phyloP scores from a whole-genome alignment of 2,329 filamentous ascomycete species.

The Sporothrix brasiliensis region DNA sequence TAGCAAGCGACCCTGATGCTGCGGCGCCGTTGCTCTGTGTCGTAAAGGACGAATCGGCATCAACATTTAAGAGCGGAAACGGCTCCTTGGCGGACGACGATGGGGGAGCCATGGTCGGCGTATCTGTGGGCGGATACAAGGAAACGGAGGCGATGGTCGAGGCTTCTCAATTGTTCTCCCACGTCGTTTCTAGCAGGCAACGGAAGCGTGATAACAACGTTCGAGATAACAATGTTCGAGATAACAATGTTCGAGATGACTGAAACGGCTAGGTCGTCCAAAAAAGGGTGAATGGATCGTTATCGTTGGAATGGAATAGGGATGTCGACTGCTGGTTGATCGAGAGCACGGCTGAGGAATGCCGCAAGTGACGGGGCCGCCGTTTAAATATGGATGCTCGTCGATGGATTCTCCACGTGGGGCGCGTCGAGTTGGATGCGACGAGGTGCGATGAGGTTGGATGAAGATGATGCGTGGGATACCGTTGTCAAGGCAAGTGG shows the following conservation, averaged over 20 bases:
- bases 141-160: neutral
- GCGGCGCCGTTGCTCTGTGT: slow-evolving; percentile 44
- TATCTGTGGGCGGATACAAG: neutral
- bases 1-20: slow-evolving; percentile 7
- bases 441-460: neutral
- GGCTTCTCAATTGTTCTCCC: slow-evolving; percentile 3
- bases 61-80: slow-evolving; percentile 55
- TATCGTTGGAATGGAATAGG: neutral
- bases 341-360: neutral
- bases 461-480: neutral
- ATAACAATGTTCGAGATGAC: neutral
- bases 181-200: too few relatives aligned
- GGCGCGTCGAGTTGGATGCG: neutral
- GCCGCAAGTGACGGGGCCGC: slow-evolving; percentile 15
- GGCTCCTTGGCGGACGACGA: slow-evolving; percentile 51
- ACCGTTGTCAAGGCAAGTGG: slow-evolving; percentile 17
- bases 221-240: too few relatives aligned
- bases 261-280: neutral
- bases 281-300: slow-evolving; percentile 1
- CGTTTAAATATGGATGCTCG: slow-evolving; percentile 15
- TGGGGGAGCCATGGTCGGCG: slow-evolving; percentile 16
- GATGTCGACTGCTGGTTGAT: neutral
- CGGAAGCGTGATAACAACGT: too few relatives aligned
- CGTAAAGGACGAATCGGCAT: slow-evolving; percentile 48
- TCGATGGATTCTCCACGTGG: slow-evolving; percentile 1